Evolutionary conservation across 2,329 filamentous ascomycete genomes (phyloP).

Genomic region (Davidsoniella australis): DNA sequence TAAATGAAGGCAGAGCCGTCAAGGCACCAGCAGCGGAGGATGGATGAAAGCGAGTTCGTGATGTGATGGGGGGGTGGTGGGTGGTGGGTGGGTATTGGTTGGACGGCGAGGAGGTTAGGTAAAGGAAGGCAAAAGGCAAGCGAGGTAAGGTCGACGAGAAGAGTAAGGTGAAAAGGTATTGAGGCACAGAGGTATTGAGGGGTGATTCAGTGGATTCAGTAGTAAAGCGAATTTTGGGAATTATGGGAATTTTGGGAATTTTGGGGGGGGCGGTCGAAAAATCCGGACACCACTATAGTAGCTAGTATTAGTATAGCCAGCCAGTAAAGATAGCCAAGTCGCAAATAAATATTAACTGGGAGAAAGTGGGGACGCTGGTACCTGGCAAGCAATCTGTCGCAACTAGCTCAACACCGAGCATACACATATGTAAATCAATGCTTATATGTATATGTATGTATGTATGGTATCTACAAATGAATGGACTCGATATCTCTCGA

Average conservation of each 20-base stretch:
- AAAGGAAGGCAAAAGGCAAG: neutral
- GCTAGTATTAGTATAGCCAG: too few relatives aligned
- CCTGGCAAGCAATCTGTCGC: too few relatives aligned
- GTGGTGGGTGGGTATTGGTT: neutral
- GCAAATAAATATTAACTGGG: too few relatives aligned
- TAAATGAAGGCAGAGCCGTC: constrained; percentile 5
- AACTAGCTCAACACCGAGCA: too few relatives aligned
- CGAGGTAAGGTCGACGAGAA: neutral
- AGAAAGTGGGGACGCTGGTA: too few relatives aligned
- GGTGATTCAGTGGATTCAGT: neutral
- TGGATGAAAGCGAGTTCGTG: neutral
- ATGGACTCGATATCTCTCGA: too few relatives aligned
- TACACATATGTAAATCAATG: too few relatives aligned
- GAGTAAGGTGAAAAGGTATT: neutral
- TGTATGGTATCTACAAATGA: too few relatives aligned
- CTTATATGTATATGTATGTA: too few relatives aligned
- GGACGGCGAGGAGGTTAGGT: neutral
- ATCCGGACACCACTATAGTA: neutral
- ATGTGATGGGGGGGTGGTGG: neutral
- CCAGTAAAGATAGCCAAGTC: too few relatives aligned
- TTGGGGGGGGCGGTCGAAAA: constrained; percentile 1
- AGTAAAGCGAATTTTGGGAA: neutral
- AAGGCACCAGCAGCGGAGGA: neutral
- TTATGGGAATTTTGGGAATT: neutral
- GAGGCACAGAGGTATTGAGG: neutral